These are phyloP conservation scores for Hortaea werneckii DNA, from an alignment of 2,329 filamentous ascomycete species.

Conservation along the genomic window DNA sequence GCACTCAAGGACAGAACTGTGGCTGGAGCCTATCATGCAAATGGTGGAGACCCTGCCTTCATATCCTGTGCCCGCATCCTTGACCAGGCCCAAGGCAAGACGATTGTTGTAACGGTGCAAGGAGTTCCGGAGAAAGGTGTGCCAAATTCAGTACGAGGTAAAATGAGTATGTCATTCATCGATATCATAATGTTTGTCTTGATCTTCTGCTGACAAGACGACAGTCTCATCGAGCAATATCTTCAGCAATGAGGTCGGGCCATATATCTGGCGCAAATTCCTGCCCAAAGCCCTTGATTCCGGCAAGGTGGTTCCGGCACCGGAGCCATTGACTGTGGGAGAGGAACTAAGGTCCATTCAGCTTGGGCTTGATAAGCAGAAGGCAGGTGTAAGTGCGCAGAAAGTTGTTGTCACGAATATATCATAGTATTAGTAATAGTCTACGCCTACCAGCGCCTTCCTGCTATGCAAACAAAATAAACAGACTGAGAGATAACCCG, in stretches of 20 bases:
- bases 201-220: neutral
- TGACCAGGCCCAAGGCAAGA: conserved; percentile 18
- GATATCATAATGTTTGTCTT: neutral
- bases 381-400: conserved; percentile 29
- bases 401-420: conserved; percentile 28
- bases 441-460: no score
- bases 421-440: conserved; percentile 1
- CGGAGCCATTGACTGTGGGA: conserved; percentile 27
- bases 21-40: conserved; percentile 20
- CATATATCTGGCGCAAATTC: conserved; percentile 21
- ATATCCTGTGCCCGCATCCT: conserved; percentile 19
- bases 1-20: conserved; percentile 23
- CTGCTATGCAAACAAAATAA: no score
- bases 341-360: conserved; percentile 29
- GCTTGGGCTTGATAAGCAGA: conserved; percentile 27
- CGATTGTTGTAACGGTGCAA: conserved; percentile 19
- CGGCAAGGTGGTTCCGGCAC: conserved; percentile 21
- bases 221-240: conserved; percentile 8
- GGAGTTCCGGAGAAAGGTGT: conserved; percentile 15
- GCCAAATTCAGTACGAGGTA: conserved; percentile 16
- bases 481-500: no score
- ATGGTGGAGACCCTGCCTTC: conserved; percentile 14
- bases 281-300: conserved; percentile 16
- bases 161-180: conserved; percentile 14
- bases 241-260: conserved; percentile 18